These are phyloP conservation scores for Spinacia oleracea DNA, from an alignment of 179 eudicot species.

Conservation along the genomic window DNA sequence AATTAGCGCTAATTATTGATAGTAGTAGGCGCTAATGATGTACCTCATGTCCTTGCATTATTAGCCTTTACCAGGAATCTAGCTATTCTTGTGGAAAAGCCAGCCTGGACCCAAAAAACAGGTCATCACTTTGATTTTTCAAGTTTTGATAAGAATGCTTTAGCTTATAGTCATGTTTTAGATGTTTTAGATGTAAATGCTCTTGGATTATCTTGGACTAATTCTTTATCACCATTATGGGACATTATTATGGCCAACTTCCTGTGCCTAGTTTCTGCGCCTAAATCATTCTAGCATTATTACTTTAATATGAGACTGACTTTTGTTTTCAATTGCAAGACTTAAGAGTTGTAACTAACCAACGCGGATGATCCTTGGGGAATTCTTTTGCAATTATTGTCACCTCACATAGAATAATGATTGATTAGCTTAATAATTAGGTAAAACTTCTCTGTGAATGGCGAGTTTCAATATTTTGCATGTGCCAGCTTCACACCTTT, in stretches of 20 bases:
- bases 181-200: conserved; percentile 15
- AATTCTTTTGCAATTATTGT: not conserved
- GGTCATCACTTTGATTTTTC: conserved; percentile 8
- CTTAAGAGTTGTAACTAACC: not conserved
- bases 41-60: conserved; percentile 13
- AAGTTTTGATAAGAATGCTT: conserved; percentile 12
- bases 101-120: conserved; percentile 20
- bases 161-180: conserved; percentile 11
- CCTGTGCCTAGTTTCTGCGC: not conserved
- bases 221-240: conserved; percentile 13
- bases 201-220: conserved; percentile 3
- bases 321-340: not conserved
- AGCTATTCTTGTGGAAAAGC: not conserved
- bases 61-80: not conserved
- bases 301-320: conserved; percentile 10
- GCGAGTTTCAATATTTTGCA: not conserved
- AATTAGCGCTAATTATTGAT: not conserved
- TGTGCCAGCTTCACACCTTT: not conserved
- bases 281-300: not conserved
- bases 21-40: not conserved
- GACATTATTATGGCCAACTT: not conserved
- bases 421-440: not conserved
- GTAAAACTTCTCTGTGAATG: not conserved
- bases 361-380: not conserved
- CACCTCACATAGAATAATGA: not conserved